Percentiles rank a stretch among this genome's conserved stretches.
Evolutionary conservation across 768 basidiomycete genomes (phyloP).

Genomic region (Boletus rubescentipes): DNA sequence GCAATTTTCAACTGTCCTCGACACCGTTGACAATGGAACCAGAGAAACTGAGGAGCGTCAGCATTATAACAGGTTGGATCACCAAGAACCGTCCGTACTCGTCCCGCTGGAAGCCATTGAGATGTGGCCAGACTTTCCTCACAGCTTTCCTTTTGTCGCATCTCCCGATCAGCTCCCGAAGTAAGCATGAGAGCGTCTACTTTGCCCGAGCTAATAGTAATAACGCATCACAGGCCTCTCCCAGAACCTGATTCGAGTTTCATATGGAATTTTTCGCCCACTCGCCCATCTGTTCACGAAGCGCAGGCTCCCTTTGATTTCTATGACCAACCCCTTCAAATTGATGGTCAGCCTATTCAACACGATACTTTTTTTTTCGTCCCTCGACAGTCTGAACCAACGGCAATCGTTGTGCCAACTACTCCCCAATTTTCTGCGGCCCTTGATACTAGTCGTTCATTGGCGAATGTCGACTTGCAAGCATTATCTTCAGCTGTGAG

Average conservation of each 20-base stretch:
- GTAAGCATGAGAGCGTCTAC: not conserved
- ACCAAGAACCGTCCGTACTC: no score
- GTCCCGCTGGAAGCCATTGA: no score
- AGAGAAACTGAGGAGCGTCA: no score
- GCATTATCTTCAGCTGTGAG: not conserved
- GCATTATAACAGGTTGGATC: no score
- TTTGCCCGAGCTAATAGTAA: not conserved
- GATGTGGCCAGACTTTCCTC: no score
- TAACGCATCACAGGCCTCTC: not conserved
- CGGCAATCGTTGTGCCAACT: not conserved
- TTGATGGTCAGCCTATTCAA: not conserved
- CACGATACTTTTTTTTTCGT: not conserved
- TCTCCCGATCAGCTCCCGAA: not conserved
- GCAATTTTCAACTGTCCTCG: not conserved
- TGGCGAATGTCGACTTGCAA: no score
- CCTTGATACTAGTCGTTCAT: rapidly evolving
- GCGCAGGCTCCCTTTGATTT: not conserved
- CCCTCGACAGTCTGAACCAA: not conserved
- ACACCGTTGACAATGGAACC: not conserved
- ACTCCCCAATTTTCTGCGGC: no score
- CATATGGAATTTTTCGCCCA: no score
- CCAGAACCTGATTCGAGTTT: not conserved
- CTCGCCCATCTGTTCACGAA: not conserved
- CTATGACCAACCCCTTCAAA: not conserved
- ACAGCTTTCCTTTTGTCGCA: not conserved